phyloP scores from a whole-genome alignment of 2,329 filamentous ascomycete species.

The Penicillium fuscoglaucum region DNA sequence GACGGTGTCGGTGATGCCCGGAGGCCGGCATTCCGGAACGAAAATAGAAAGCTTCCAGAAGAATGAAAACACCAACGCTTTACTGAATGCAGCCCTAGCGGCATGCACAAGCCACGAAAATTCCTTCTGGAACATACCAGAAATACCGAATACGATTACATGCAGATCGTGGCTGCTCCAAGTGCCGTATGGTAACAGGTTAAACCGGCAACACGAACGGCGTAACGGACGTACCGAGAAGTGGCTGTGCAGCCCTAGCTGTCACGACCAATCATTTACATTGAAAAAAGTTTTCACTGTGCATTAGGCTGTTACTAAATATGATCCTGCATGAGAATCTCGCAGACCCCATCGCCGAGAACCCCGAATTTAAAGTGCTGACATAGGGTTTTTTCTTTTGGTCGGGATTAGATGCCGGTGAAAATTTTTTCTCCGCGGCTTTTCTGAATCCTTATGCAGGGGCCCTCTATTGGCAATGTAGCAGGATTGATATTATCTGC shows the following conservation, averaged over 20 bases:
- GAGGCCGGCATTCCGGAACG: conserved; percentile 10
- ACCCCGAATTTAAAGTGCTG: conserved; percentile 25
- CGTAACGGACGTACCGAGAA: conserved; percentile 7
- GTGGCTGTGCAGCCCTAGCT: conserved; percentile 21
- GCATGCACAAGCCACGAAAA: conserved; percentile 8
- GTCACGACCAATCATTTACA: conserved; percentile 20
- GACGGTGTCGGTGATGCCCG: conserved; percentile 3
- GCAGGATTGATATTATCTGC: not conserved
- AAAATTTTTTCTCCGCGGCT: conserved; percentile 16
- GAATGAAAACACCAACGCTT: not conserved
- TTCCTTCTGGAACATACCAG: conserved; percentile 7
- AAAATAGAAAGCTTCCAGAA: conserved; percentile 19
- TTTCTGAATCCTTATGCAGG: conserved; percentile 6
- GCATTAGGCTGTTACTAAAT: conserved; percentile 28
- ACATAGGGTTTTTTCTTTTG: conserved; percentile 12
- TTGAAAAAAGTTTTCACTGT: conserved; percentile 21
- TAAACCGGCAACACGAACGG: conserved; percentile 9
- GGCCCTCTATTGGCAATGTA: conserved; percentile 6
- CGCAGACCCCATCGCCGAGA: conserved; percentile 2
- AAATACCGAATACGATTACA: conserved; percentile 12
- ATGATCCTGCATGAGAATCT: conserved; percentile 17
- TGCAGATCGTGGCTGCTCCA: not conserved
- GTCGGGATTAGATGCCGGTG: conserved; percentile 11
- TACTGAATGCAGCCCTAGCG: not conserved
- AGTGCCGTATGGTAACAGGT: conserved; percentile 8